Percentiles rank a stretch among this genome's conserved stretches.
These are phyloP conservation scores for Hypoxylon cercidicola DNA, from an alignment of 495 filamentous ascomycete genomes.

Conservation along the genomic window DNA sequence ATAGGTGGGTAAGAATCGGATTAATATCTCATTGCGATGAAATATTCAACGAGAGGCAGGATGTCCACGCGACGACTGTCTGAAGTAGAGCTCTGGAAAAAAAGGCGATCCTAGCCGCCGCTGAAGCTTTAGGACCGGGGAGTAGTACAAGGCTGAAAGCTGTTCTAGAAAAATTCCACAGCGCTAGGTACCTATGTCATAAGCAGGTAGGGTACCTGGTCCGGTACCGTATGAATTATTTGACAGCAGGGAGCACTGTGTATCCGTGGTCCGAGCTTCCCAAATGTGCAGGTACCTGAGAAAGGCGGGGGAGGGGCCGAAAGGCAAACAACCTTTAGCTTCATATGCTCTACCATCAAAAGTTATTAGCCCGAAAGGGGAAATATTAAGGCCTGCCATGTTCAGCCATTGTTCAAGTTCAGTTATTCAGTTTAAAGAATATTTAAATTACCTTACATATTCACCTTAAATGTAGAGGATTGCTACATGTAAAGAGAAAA, in stretches of 20 bases:
- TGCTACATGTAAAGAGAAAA: no score
- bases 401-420: no score
- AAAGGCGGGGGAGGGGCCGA: slow-evolving; percentile 6
- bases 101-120: not conserved
- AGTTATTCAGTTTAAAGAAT: no score
- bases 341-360: slow-evolving; percentile 2
- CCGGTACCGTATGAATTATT: no score
- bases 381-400: no score
- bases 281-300: not conserved
- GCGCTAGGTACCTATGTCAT: slow-evolving; percentile 18
- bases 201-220: not conserved
- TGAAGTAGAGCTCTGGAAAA: no score
- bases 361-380: no score
- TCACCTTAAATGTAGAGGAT: no score
- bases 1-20: slow-evolving; percentile 8
- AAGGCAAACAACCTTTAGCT: not conserved
- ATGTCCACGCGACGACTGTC: not conserved
- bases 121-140: not conserved
- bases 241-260: no score
- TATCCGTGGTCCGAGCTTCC: slow-evolving; percentile 10
- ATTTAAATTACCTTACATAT: no score
- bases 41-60: not conserved
- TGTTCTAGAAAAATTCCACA: slow-evolving; percentile 37
- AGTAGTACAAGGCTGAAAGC: slow-evolving; percentile 31
- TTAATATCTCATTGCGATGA: not conserved